phyloP scores from a whole-genome alignment of 2,329 filamentous ascomycete genomes.

The Fusarium concolor region DNA sequence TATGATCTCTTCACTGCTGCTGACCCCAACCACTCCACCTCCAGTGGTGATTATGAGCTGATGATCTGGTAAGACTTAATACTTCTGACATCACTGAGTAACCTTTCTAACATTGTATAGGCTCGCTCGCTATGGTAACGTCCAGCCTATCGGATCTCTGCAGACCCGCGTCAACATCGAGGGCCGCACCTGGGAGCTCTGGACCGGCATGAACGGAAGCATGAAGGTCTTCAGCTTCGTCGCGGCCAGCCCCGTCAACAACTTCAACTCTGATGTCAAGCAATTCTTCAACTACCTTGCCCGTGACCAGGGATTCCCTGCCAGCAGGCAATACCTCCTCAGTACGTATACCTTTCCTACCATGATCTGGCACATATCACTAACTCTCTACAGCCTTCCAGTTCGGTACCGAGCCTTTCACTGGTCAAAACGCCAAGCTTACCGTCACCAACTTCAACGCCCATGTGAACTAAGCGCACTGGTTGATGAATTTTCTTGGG shows the following conservation, averaged over 20 bases:
- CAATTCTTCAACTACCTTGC: constrained; percentile 26
- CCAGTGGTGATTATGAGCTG: constrained; percentile 20
- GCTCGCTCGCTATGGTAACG: constrained; percentile 4
- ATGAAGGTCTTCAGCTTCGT: constrained; percentile 26
- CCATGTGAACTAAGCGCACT: background rate
- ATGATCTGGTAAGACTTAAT: constrained; percentile 14
- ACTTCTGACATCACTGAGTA: background rate
- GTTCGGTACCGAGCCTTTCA: constrained; percentile 21
- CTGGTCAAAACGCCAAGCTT: constrained; percentile 7
- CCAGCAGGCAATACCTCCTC: constrained; percentile 15
- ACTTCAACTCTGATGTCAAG: constrained; percentile 26
- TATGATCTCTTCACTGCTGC: constrained; percentile 25
- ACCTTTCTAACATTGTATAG: background rate
- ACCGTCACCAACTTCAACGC: constrained; percentile 25
- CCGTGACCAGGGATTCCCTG: constrained; percentile 10
- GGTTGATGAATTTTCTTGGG: accelerated
- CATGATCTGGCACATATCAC: background rate
- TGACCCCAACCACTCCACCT: constrained; percentile 9
- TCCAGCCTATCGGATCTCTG: constrained; percentile 17
- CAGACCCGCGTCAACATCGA: constrained; percentile 9
- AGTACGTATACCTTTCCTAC: background rate
- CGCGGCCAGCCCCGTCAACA: constrained; percentile 1
- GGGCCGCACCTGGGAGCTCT: constrained; percentile 18
- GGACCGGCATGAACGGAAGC: constrained; percentile 16
- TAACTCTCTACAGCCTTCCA: constrained; percentile 10